Evolutionary conservation across 1,284 basidiomycete genomes (phyloP).

Genomic region (Caloboletus inedulis): DNA sequence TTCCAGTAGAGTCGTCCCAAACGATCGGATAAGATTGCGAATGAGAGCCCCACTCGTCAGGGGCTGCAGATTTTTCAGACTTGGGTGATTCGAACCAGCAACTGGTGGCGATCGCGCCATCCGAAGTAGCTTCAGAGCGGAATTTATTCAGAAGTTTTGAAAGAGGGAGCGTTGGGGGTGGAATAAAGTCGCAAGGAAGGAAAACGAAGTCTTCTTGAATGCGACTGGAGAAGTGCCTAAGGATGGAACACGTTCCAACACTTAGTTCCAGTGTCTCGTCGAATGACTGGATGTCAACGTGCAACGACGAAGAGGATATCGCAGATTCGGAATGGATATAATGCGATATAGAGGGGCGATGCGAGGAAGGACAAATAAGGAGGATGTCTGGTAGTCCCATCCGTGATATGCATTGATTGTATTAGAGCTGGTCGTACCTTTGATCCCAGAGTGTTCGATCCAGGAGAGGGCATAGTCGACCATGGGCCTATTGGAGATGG

Average conservation of each 20-base stretch:
- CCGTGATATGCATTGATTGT: constrained; percentile 7
- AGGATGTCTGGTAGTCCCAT: constrained; percentile 62
- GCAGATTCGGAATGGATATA: constrained; percentile 71
- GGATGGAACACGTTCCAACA: constrained; percentile 66
- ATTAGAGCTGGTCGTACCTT: constrained; percentile 50
- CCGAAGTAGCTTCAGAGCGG: constrained; percentile 60
- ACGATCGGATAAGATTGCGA: constrained; percentile 50
- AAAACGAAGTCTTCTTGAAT: constrained; percentile 84
- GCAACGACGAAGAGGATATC: constrained; percentile 55
- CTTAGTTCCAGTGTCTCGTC: constrained; percentile 66
- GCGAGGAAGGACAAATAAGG: constrained; percentile 76
- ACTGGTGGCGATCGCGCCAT: constrained; percentile 70
- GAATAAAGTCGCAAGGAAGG: constrained; percentile 89
- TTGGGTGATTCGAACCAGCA: constrained; percentile 67
- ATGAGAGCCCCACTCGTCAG: constrained; percentile 63
- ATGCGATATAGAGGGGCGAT: constrained; percentile 73
- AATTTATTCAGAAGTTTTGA: constrained; percentile 78
- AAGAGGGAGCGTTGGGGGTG: constrained; percentile 70
- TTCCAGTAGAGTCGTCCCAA: constrained; percentile 62
- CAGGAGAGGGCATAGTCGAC: constrained; percentile 82
- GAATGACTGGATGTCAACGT: constrained; percentile 71
- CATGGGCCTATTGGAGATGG: constrained; percentile 85
- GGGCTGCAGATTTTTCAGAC: constrained; percentile 52
- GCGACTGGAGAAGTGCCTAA: constrained; percentile 65
- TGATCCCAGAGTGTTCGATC: constrained; percentile 84